phyloP scores from a whole-genome alignment of 495 filamentous ascomycete species.

The Hypoxylon intermedium region DNA sequence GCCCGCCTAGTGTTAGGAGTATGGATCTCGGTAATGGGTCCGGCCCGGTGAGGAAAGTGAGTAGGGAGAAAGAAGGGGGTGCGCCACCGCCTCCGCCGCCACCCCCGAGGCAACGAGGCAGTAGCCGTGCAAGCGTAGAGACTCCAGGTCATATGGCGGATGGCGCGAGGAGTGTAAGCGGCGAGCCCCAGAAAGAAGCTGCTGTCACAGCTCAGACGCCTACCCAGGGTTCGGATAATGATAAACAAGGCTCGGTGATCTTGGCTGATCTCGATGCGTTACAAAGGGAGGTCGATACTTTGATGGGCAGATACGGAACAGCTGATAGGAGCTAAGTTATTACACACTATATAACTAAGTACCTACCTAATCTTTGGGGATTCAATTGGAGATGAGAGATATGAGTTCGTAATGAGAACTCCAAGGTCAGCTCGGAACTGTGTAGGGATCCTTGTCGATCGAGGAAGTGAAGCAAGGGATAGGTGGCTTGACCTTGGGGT shows the following conservation, averaged over 20 bases:
- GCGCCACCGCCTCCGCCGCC: conserved; percentile 62
- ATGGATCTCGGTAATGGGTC: conserved; percentile 44
- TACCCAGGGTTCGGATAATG: background rate
- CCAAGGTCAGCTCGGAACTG: too few species aligned
- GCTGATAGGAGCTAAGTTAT: conserved; percentile 5
- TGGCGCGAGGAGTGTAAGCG: conserved; percentile 22
- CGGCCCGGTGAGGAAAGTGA: conserved; percentile 27
- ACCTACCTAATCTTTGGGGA: background rate
- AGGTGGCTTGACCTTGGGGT: too few species aligned
- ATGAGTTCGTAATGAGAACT: too few species aligned
- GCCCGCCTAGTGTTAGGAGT: conserved; percentile 47
- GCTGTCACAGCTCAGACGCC: conserved; percentile 28
- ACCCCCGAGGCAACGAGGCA: conserved; percentile 63
- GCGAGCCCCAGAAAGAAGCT: conserved; percentile 22
- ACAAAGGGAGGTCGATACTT: conserved; percentile 75
- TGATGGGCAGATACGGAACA: conserved; percentile 63
- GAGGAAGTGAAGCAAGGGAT: too few species aligned
- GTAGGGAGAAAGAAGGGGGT: conserved; percentile 38
- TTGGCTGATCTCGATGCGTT: conserved; percentile 71
- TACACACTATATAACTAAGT: background rate
- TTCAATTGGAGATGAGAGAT: too few species aligned
- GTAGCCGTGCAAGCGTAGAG: conserved; percentile 59
- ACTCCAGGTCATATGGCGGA: conserved; percentile 26
- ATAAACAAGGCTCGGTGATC: conserved; percentile 56
- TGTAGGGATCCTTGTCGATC: background rate